These are phyloP conservation scores for Nicotiana undulata DNA, from an alignment of 257 asterid species.

Conservation along the genomic window DNA sequence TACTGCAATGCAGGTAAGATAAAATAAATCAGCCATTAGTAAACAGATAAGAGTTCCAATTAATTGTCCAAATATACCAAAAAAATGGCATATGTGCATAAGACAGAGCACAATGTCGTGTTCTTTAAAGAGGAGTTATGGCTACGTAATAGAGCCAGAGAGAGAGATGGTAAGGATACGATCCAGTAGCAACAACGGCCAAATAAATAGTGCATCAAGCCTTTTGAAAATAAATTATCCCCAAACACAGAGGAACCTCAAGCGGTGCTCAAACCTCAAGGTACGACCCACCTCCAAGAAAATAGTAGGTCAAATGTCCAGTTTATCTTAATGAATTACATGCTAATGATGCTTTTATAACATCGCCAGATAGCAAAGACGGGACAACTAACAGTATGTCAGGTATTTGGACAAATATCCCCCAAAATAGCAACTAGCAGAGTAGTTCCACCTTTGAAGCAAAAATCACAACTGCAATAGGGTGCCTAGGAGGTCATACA, in stretches of 20 bases:
- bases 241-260: not conserved
- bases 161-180: not conserved
- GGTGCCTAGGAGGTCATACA: not conserved
- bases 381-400: not conserved
- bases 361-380: not conserved
- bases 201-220: not conserved
- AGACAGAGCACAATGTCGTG: not conserved
- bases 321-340: not conserved
- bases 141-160: not conserved
- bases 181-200: not conserved
- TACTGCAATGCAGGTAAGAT: not conserved
- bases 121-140: not conserved
- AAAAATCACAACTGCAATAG: not conserved
- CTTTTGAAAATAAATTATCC: not conserved
- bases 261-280: not conserved
- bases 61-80: not conserved
- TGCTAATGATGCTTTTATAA: not conserved
- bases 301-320: not conserved
- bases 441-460: not conserved
- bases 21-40: not conserved
- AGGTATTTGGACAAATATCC: not conserved
- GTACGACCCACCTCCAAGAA: not conserved
- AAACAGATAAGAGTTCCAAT: not conserved
- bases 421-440: not conserved
- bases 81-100: not conserved